A percentile compares a stretch with the other conserved stretches of the same genome.
Conservation (phyloP, 1,139 yeast genomes). For the Debaryomyces udenii region DNA sequence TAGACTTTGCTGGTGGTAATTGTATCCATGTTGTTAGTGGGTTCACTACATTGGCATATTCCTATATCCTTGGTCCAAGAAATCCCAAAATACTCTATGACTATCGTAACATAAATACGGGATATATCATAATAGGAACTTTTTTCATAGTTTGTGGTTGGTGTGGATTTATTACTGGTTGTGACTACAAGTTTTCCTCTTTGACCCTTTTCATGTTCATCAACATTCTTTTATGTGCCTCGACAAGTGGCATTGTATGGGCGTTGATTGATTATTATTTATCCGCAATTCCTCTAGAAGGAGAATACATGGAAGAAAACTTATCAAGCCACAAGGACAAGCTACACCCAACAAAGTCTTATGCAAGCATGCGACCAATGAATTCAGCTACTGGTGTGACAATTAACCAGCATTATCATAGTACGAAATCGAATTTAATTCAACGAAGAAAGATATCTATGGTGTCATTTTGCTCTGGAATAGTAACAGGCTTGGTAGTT, state of each 20-base stretch:
- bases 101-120: conserved; percentile 42
- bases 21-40: conserved; percentile 67
- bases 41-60: conserved; percentile 60
- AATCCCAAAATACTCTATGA: conserved; percentile 41
- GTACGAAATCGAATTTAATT: conserved; percentile 19
- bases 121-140: conserved; percentile 57
- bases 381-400: conserved; percentile 25
- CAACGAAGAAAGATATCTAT: conserved; percentile 38
- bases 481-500: conserved; percentile 48
- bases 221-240: conserved; percentile 41
- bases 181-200: conserved; percentile 44
- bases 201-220: conserved; percentile 36
- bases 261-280: conserved; percentile 41
- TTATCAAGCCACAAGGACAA: not conserved
- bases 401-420: conserved; percentile 24
- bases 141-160: conserved; percentile 43
- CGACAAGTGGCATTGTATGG: conserved; percentile 44
- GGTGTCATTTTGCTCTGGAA: conserved; percentile 46
- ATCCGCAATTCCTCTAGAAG: conserved; percentile 43
- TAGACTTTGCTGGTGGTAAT: conserved; percentile 69
- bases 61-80: conserved; percentile 59
- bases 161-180: conserved; percentile 50
- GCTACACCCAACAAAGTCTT: not conserved
- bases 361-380: conserved; percentile 1
- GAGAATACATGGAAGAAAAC: conserved; percentile 13